Evolutionary conservation across 2,329 filamentous ascomycete species (phyloP), one percentile per base, ranked within the genome.

Genomic region (Sclerotinia spermophila): DNA sequence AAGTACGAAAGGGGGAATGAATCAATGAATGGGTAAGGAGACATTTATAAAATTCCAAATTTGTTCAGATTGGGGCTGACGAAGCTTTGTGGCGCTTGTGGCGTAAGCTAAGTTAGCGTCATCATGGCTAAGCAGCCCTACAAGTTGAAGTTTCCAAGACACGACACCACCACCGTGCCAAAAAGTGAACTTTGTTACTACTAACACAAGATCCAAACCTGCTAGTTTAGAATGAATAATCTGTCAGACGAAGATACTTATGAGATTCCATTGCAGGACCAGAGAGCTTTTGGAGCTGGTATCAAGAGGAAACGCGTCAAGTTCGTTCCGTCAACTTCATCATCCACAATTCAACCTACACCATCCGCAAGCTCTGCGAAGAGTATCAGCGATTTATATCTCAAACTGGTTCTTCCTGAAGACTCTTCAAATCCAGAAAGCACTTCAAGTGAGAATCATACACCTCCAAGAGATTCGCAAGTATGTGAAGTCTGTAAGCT

Each of bases 281-380:
- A 89, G 75, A 84, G 84, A 19, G 84, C 86, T 70, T 90, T 89
- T 73, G 86, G 86, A 58, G 86, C 87, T 19, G 87, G 88, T n/a
- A 84, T 90, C 67, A 87, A 86, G 77, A 83, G 86, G 74, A 89
- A 87, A 80, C 83, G 81, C 67, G 84, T 91, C 58, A 82, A 83
- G 8, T 91, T 91, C 77, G 86, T 91, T 44, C 74, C 70, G 72
- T 82, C 74, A 73, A 79, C 73, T 74, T 79, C 71, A 67, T 48
- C 69, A 30, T 66, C 73, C n/a, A 55, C 71, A 38, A 62, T 66
- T 69, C 77, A 58, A 75, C 75, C 68, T 75, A 78, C 33, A 76
- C 85, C 74, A 59, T 42, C 69, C 6, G 27, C 65, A 27, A 75
- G 53, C 62, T 74, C 71, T 71, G 73, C 74, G 11, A 76, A 79